Percentiles rank a stretch among this genome's conserved stretches.
These are phyloP conservation scores for Sedum album DNA, from an alignment of 164 flowering plant genomes.

Conservation along the genomic window DNA sequence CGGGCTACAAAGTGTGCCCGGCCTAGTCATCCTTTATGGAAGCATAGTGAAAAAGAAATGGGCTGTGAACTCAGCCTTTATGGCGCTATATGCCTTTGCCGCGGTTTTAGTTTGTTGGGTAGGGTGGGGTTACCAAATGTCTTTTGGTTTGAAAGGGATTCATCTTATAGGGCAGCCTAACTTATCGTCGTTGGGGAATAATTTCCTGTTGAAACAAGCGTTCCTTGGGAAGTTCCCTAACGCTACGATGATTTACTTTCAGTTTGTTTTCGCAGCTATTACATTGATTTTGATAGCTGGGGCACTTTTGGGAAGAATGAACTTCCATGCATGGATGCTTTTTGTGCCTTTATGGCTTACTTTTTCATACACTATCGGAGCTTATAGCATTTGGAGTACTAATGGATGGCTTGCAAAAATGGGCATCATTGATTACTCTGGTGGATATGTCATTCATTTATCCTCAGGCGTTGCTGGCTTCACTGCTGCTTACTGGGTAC, in stretches of 20 bases:
- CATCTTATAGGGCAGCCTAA: constrained; percentile 34
- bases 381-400: not conserved
- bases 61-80: not conserved
- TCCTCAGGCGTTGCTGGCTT: not conserved
- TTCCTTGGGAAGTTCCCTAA: constrained; percentile 30
- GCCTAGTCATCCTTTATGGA: not conserved
- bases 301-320: not conserved
- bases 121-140: not conserved
- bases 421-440: not conserved
- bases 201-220: constrained; percentile 22
- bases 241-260: constrained; percentile 15
- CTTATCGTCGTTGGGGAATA: constrained; percentile 1
- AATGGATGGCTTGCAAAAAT: not conserved
- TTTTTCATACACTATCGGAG: not conserved
- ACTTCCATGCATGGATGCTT: not conserved
- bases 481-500: not conserved
- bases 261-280: too few relatives aligned
- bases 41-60: not conserved
- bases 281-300: not conserved
- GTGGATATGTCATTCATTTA: not conserved
- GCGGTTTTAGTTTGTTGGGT: not conserved
- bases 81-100: not conserved
- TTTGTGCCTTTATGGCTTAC: not conserved
- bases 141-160: constrained; percentile 2
- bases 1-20: not conserved